Base-by-base conservation (phyloP, 129 eudicot species). In the Helichrysum umbraculigerum region DNA sequence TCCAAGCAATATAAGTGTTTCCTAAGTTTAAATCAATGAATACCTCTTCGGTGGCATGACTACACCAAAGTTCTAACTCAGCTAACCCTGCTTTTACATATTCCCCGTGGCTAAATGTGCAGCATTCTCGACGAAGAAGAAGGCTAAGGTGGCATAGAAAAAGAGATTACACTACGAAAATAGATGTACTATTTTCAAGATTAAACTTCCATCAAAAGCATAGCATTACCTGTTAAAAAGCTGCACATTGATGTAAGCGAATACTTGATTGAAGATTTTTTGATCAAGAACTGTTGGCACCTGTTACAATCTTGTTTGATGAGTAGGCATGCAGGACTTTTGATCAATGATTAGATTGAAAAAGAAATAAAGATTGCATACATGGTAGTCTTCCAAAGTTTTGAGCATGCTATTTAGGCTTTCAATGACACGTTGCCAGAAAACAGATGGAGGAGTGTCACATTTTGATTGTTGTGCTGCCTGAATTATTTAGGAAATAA, bases 251-350 rank as follows among this genome's bases (percentile, higher is more conserved):
- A 94, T 87, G 81, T 70, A 86, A 54, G 96, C 81, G 80, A 94
- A 91, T 33, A 74, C 77, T 77, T 91, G 96, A 54, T 75, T 82
- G 63, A 84, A 89, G 66, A 89, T 86, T 66, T 82, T 91, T 71
- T 89, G 93, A 76, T 81, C 89, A 83, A 91, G 90, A 81, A 87
- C 66, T n/a, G 81, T 76, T 62, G 94, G 96, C 70, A 94, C 97
- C 99, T 94, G 88, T 82, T 37, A 82, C 44, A 78, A 51, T 19
- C 67, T 67, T 59, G 79, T 66, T 75, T 68, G 44, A 54, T 58
- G 66, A 60, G 44, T 65, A 34, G 20, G 41, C 15, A 25, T 7
- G 59, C 7, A 25, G 69, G 35, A 30, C 35, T 66, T 42, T 20
- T 28, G 61, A 73, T 60, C n/a, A 56, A 10, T 52, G 34, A 63